phyloP scores from a whole-genome alignment of 768 basidiomycete species.

The Leccinum subtestaceum region DNA sequence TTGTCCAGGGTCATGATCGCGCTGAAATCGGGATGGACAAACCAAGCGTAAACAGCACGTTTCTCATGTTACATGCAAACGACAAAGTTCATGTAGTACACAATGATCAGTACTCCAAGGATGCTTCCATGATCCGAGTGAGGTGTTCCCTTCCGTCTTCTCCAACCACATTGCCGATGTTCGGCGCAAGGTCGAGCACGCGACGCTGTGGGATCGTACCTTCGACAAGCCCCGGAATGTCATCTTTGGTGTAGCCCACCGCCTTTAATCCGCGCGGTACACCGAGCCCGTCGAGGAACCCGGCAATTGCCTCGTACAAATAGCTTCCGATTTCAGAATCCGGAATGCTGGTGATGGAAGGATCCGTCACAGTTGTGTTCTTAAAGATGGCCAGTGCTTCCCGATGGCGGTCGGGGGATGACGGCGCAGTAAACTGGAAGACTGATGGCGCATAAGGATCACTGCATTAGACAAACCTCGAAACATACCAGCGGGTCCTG shows the following conservation, averaged over 20 bases:
- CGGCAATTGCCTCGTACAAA: conserved; percentile 82
- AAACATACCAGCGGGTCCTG: conserved; percentile 73
- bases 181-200: conserved; percentile 90
- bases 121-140: conserved; percentile 73
- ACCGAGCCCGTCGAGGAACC: conserved; percentile 81
- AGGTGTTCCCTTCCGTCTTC: conserved; percentile 84
- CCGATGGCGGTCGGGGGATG: conserved; percentile 87
- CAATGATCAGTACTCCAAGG: conserved; percentile 62
- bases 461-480: conserved; percentile 1
- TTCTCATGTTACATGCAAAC: conserved; percentile 10
- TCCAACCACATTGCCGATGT: conserved; percentile 78
- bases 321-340: conserved; percentile 77
- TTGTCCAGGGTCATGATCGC: not conserved
- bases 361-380: conserved; percentile 58
- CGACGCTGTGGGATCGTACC: conserved; percentile 91
- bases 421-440: conserved; percentile 94
- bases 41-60: not conserved
- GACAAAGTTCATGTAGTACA: conserved; percentile 2
- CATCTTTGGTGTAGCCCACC: conserved; percentile 66
- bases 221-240: conserved; percentile 76
- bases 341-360: conserved; percentile 68
- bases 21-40: not conserved
- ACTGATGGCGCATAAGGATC: conserved; percentile 41
- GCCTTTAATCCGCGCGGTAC: conserved; percentile 85
- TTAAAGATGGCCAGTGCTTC: conserved; percentile 85